Conservation (phyloP, 345 rosid genomes). For the Arabis alpina region DNA sequence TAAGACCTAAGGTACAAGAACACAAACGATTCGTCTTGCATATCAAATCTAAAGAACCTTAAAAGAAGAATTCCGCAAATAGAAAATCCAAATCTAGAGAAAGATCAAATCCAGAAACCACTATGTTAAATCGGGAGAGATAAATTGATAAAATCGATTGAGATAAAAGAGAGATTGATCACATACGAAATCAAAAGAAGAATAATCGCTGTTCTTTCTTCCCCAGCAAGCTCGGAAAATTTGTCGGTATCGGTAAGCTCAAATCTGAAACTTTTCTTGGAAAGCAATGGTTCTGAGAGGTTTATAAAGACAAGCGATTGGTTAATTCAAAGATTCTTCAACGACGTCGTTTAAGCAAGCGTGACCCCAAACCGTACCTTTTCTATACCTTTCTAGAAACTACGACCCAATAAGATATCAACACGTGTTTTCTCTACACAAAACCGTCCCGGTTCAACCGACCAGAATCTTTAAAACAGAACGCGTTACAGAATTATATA, state of each 20-base stretch:
- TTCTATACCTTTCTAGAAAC: slow-evolving; percentile 54
- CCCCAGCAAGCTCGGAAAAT: slow-evolving; percentile 19
- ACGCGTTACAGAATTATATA: background rate
- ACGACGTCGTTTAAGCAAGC: slow-evolving; percentile 27
- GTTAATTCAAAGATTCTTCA: slow-evolving; percentile 6
- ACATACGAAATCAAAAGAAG: slow-evolving; percentile 34
- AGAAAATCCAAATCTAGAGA: slow-evolving; percentile 15
- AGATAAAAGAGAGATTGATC: background rate
- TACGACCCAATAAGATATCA: slow-evolving; percentile 36
- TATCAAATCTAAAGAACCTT: background rate
- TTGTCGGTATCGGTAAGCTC: background rate
- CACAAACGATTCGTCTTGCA: background rate
- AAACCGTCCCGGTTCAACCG: slow-evolving; percentile 16
- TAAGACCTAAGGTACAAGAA: slow-evolving; percentile 6
- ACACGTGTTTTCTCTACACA: slow-evolving; percentile 42
- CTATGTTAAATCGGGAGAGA: slow-evolving; percentile 21
- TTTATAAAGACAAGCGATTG: slow-evolving; percentile 36
- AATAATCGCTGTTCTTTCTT: slow-evolving; percentile 2
- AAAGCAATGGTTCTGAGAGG: slow-evolving; percentile 12
- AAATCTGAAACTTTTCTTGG: slow-evolving; percentile 15
- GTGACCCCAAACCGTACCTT: background rate
- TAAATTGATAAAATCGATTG: background rate
- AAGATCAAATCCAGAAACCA: slow-evolving; percentile 3
- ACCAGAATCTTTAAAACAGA: background rate
- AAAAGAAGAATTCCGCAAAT: background rate